These are phyloP conservation scores for Cladobotryum protrusum DNA, from an alignment of 2,329 filamentous ascomycete genomes.

Conservation along the genomic window DNA sequence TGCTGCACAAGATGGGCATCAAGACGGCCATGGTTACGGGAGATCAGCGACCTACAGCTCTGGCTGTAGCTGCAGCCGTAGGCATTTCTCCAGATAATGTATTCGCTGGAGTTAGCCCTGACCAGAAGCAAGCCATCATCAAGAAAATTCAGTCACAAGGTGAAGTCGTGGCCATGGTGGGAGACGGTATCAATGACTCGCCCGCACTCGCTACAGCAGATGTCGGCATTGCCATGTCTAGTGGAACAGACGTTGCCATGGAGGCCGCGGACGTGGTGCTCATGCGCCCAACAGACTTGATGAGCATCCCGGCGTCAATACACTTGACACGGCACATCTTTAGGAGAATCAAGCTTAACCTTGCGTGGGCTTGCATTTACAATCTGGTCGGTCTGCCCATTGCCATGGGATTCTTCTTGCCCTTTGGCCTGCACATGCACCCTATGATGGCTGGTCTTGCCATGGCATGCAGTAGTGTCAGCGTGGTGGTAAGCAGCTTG, in stretches of 20 bases:
- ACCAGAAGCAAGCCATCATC: conserved; percentile 85
- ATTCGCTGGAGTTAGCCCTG: conserved; percentile 79
- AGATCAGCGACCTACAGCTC: conserved; percentile 77
- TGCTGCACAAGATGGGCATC: conserved; percentile 78
- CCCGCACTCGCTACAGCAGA: conserved; percentile 89
- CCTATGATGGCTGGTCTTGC: conserved; percentile 92
- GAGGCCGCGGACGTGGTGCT: conserved; percentile 94
- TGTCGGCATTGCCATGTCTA: conserved; percentile 86
- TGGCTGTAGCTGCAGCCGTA: conserved; percentile 75
- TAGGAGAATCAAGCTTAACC: conserved; percentile 85
- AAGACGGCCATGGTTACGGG: conserved; percentile 89
- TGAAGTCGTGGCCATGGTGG: conserved; percentile 88
- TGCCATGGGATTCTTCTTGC: conserved; percentile 93
- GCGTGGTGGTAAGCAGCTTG: conserved; percentile 77
- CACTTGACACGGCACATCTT: conserved; percentile 82
- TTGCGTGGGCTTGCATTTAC: conserved; percentile 89
- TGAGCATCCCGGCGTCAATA: conserved; percentile 85
- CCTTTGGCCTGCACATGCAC: conserved; percentile 79
- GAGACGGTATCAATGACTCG: conserved; percentile 97
- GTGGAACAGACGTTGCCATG: conserved; percentile 94
- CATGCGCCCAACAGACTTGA: conserved; percentile 85
- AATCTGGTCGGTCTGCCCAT: conserved; percentile 88
- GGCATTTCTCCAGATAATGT: conserved; percentile 73
- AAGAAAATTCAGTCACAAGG: conserved; percentile 67
- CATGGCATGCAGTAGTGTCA: conserved; percentile 87